Base-by-base conservation (phyloP, 306 rosid species). In the Malus fusca region DNA sequence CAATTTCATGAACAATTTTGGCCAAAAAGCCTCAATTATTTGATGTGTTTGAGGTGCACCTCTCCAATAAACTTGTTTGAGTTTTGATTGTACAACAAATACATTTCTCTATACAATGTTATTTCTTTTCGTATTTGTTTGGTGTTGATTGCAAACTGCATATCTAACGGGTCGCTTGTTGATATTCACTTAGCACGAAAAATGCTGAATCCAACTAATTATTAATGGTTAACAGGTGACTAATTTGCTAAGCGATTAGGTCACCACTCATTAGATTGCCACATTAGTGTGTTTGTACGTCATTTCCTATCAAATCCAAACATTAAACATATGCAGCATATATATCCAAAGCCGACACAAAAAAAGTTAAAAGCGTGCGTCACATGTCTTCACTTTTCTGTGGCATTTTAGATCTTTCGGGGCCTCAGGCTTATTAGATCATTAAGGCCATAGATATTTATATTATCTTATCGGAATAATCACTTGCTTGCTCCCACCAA, bases 291-390 rank as follows among this genome's bases (percentile, higher is more conserved):
- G 43, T 61, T 48, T 40, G 58, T 63, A 83, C 73, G 82, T 84
- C 87, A 81, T 52, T 26, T 69, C 80, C 74, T 65, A 79, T 83
- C 77, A 78, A 68, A 72, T 84, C 84, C 71, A 78, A 70, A 37
- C 76, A 42, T 30, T 4, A 51, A 75, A 10, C 44, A 12, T 61
- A 61, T 30, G 55, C 66, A 48, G 46, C 18, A 71, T 8, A 25
- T 59, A 67, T 40, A 52, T 26, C 35, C 15, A 46, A 61, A n/a
- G 23, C 28, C 22, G 21, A 43, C 43, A 40, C 15, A 25, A 30
- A 66, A 66, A 37, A 14, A 83, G 40, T 26, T 52, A 30, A 74
- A 75, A 80, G 46, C 82, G 56, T 76, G 53, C 68, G 17, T 78
- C 77, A 78, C 40, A 25, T 75, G 33, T 44, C 58, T 43, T 69